Base-by-base conservation (phyloP, 306 rosid genomes). In the Prosopis cineraria region DNA sequence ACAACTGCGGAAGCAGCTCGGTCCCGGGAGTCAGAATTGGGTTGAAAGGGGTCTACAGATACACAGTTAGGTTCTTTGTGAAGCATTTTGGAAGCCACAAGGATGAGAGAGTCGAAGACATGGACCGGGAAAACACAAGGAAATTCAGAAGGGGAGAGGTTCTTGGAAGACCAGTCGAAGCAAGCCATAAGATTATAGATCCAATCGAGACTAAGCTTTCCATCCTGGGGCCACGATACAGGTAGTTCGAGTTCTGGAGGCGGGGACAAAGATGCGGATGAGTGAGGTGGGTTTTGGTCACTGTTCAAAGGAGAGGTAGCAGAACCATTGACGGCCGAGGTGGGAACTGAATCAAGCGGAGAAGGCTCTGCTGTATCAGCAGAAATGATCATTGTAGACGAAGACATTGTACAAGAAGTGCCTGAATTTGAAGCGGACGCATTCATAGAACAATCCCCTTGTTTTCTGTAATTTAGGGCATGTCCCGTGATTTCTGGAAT, bases 61-160 rank as follows among this genome's bases (percentile, higher is more conserved):
- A 93, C 80, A 48, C 93, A 93, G 70, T 93, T 93, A 20, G 97
- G 92, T 65, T 93, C 98, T 72, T 88, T 93, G 78, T 91, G 98
- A 37, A 93, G 95, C 41, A 88, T 88, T 84, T 89, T 93, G 29
- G 98, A 93, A 24, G 92, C 97, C 10, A 78, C 2, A 70, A 93
- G 97, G 41, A 91, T 73, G 36, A 93, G 91, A 1, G 85, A 53
- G 13, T 93, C 98, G 64, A 91, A 91, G 9, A 83, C 93, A 2
- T 73, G 68, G 45, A 93, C 93, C 16, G 97, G 93, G 7, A 93
- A 79, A 20, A 89, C 86, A 0, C 87, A 82, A 11, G 92, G 89
- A 47, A 91, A 80, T 25, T 89, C 79, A 17, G 91, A 48, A 1
- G 98, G 95, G 3, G 85, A 69, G 9, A 88, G 73, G 63, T 88